Base-by-base conservation (phyloP, 805 yeast genomes). In the Kodamaea leandrae region DNA sequence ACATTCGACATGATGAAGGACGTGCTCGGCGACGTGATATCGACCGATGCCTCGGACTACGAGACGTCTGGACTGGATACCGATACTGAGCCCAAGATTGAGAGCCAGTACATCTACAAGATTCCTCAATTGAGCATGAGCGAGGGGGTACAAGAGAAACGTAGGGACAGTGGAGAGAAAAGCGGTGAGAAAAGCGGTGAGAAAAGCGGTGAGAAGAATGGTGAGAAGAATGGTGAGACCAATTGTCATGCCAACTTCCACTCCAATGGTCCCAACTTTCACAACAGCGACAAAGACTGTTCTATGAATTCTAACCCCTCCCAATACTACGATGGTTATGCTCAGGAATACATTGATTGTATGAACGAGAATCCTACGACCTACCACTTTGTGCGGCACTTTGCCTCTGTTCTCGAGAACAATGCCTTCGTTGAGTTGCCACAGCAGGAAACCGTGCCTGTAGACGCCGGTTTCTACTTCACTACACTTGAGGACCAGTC, bases 301-400 rank as follows among this genome's bases (percentile, higher is more conserved):
- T n/a, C n/a, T n/a, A n/a, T n/a, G n/a, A n/a, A n/a, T n/a, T n/a
- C n/a, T 14, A 16, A 16, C 17, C 17, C 32, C 9, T 6, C 28
- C 6, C n/a, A 41, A 15, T 49, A 43, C 42, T 55, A 50, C 42
- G 51, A 52, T 12, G 36, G 32, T 1, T 49, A 43, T 39, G 55
- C 62, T 14, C 44, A 46, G 13, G 33, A 50, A 25, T 66, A 63
- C 44, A 47, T 66, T 34, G 42, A 45, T 16, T 65, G 63, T 47
- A 64, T 69, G 35, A 51, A 64, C 37, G 37, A 47, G n/a, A 63
- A 63, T 38, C 74, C 75, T n/a, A 67, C 75, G 3, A 66, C 72
- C 2, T 64, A 53, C 45, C 75, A 69, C 50, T 67, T 58, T 4
- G 48, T 64, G 5, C 33, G 42, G 2, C 52, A 55, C 42, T 58